A percentile compares a stretch with the other conserved stretches of the same genome.
phyloP scores from a whole-genome alignment of 1,284 basidiomycete species.

The Mycosarcoma mackinlayi region DNA sequence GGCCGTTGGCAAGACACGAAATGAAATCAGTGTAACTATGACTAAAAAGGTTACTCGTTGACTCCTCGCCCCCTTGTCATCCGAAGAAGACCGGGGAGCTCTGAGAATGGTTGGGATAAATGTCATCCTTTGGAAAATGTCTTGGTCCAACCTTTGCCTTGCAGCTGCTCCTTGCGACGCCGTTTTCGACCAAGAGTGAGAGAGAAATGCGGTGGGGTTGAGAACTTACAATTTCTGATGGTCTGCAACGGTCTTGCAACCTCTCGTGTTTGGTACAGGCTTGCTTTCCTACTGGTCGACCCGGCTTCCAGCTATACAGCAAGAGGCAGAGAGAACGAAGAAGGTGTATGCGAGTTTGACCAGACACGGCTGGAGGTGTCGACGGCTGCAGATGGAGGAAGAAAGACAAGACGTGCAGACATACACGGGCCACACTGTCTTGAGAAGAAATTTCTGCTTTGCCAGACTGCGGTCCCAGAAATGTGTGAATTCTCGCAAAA shows the following conservation, averaged over 20 bases:
- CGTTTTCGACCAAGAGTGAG: too few species aligned
- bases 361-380: neutral
- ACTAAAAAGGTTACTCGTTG: slow-evolving; percentile 29
- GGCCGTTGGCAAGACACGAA: too few species aligned
- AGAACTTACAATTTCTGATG: slow-evolving; percentile 6
- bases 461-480: neutral
- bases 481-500: neutral
- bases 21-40: slow-evolving; percentile 50
- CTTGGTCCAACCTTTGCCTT: too few species aligned
- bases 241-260: too few species aligned
- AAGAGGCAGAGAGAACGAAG: too few species aligned
- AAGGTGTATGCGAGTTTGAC: too few species aligned
- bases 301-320: too few species aligned
- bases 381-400: slow-evolving; percentile 9
- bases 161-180: too few species aligned
- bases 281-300: too few species aligned
- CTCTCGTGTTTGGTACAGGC: too few species aligned
- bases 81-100: slow-evolving; percentile 14
- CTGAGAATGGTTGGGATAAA: slow-evolving; percentile 39
- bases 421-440: neutral
- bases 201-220: neutral
- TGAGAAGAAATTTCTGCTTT: neutral
- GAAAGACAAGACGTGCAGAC: neutral
- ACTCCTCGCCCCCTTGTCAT: slow-evolving; percentile 25
- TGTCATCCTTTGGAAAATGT: slow-evolving; percentile 27